Conservation (phyloP, 148 eudicot genomes). For the Diospyros kaki region DNA sequence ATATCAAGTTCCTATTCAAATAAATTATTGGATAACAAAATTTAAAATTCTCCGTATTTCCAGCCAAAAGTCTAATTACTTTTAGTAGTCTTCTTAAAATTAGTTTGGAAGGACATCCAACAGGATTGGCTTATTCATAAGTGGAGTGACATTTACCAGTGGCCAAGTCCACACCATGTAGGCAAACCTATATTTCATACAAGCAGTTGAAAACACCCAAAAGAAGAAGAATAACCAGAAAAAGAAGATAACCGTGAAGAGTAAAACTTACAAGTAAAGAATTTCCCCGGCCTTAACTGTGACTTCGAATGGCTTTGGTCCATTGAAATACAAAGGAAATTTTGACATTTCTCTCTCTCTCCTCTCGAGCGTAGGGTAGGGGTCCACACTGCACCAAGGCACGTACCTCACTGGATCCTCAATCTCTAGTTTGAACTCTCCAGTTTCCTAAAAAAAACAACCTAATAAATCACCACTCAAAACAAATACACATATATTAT, state of each 20-base stretch:
- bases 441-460: slow-evolving; percentile 49
- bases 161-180: neutral
- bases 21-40: neutral
- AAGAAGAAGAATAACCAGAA: neutral
- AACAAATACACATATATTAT: neutral
- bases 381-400: slow-evolving; percentile 96
- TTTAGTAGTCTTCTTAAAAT: neutral
- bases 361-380: slow-evolving; percentile 53
- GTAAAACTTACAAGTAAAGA: slow-evolving; percentile 72
- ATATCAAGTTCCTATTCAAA: neutral
- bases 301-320: slow-evolving; percentile 93
- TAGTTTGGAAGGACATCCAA: neutral
- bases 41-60: neutral
- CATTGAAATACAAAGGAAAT: slow-evolving; percentile 77
- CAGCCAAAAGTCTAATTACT: neutral
- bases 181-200: neutral
- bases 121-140: neutral
- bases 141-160: neutral
- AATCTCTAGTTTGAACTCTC: slow-evolving; percentile 59
- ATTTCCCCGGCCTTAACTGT: slow-evolving; percentile 94
- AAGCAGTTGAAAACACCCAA: neutral
- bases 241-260: slow-evolving; percentile 8
- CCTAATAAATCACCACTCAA: neutral
- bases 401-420: slow-evolving; percentile 75
- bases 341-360: slow-evolving; percentile 46